Base-by-base conservation (phyloP, 495 filamentous ascomycete species). In the Hypoxylon subgilvum region DNA sequence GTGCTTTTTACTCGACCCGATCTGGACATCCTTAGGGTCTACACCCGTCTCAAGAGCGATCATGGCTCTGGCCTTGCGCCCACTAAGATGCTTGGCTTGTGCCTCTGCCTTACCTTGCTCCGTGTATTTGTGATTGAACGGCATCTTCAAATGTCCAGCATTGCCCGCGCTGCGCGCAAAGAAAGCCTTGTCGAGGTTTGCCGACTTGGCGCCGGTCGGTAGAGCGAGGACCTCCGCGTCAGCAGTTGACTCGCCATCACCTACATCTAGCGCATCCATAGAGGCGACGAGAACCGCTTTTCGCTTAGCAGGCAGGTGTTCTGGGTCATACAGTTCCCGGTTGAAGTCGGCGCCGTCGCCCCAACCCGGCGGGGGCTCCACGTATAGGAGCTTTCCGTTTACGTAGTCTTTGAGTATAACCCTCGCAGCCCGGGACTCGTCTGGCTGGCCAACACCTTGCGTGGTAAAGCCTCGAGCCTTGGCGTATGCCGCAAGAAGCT, bases 371-470 rank as follows among this genome's bases (percentile, higher is more conserved):
- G 95, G 95, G 10, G 95, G 93, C 63, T 93, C 85, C 63, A 89
- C 91, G 79, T 88, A 97, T 6, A 96, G 82, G 2, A 99, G 83
- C 73, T 96, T 97, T 49, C 95, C 95, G 66, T 86, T 95, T 52
- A 99, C 94, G 65, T 96, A 97, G 76, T 99, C 95, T 72, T 99
- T 99, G 13, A 99, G 82, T 10, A 99, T 77, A 54, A 89, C 89
- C 45, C 95, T 82, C 1, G 93, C 94, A 5, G 94, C 95, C 54
- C 95, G 81, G 1, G 91, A 93, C 75, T 96, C 90, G 68, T 99
- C 94, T 9, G 95, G 93, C 54, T 92, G 86, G 9, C 95, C 94
- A 19, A 88, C 84, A 51, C 94, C 92, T 22, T 85, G 84, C 10
- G 91, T 96, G 32, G 86, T 84, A 75, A 95, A 97, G 21, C 95